Conservation (phyloP, 805 yeast genomes). For the Pichia kluyveri region DNA sequence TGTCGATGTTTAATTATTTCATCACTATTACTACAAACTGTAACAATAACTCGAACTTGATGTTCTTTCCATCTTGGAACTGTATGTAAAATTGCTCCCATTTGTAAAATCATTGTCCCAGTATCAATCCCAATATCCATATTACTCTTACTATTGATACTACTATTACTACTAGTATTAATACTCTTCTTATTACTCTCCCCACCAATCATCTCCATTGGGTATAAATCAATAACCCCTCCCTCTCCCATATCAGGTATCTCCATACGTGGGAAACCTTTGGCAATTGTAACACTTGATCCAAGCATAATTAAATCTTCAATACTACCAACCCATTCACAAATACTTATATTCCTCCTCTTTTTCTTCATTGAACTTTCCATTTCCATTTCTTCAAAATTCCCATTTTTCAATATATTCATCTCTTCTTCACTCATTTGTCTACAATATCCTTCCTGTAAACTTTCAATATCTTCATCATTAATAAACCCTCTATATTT, state of each 20-base stretch:
- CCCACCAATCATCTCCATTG: conserved; percentile 92
- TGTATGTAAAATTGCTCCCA: conserved; percentile 87
- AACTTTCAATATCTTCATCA: conserved; percentile 18
- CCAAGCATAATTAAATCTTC: conserved; percentile 86
- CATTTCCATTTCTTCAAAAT: background rate
- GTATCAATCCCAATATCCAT: conserved; percentile 60
- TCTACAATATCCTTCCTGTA: conserved; percentile 13
- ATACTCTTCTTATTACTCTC: conserved; percentile 60
- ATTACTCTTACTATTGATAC: background rate
- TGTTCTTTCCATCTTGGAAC: conserved; percentile 90
- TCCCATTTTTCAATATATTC: no score
- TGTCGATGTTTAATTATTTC: conserved; percentile 33
- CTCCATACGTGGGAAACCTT: conserved; percentile 62
- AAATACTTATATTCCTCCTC: conserved; percentile 59
- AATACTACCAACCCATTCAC: conserved; percentile 85
- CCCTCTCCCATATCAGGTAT: conserved; percentile 41
- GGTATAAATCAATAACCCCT: conserved; percentile 69
- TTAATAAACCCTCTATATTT: background rate
- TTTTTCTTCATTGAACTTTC: conserved; percentile 48
- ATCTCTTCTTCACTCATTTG: conserved; percentile 14
- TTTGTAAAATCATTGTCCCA: conserved; percentile 82
- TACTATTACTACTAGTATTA: conserved; percentile 29
- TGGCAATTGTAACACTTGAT: conserved; percentile 89
- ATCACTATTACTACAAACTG: conserved; percentile 68
- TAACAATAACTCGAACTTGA: conserved; percentile 69